Evolutionary conservation across 345 rosid genomes (phyloP), one percentile per base, ranked within the genome.

Genomic region (Linum tenue): DNA sequence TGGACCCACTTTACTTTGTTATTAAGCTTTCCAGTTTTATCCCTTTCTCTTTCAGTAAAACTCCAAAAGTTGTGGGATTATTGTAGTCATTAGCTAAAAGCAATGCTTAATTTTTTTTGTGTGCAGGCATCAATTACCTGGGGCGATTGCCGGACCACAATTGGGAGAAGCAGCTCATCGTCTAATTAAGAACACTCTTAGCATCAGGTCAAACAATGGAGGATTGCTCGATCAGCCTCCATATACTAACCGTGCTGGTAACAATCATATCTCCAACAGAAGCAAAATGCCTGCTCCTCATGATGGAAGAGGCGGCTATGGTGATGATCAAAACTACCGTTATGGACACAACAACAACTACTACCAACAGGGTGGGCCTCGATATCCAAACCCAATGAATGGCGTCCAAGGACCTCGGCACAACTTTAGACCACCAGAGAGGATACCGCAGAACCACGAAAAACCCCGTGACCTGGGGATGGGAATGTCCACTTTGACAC

Each of bases 161-260:
- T 78, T 95, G 73, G 98, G 96, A 72, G 96, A 89, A 76, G 96
- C 96, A 64, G 98, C 96, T 71, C 96, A 91, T 75, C 97, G 99
- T 67, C 98, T 95, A 62, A 86, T 95, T 70, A 95, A 80, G 83
- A 95, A 81, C 74, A 82, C 94, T 1, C 98, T 95, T 60, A 95
- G 89, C 74, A 73, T 87, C 65, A 89, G 81, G 80, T 43, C 84
- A 31, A 80, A 77, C 75, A 72, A 79, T 60, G 82, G 31, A 22
- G 31, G 83, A 64, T 51, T 69, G 48, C 59, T 72, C 39, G 96
- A 83, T 69, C 89, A 79, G 44, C 80, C 71, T 0, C 60, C 75
- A n/a, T 55, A 68, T 70, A 79, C 71, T 3, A 85, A 82, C 70
- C 55, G 65, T 40, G 77, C 76, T 1, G 82, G 84, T 22, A 22